A percentile compares a stretch with the other conserved stretches of the same genome.
Conservation (phyloP, 2,329 filamentous ascomycete genomes). For the Pseudogymnoascus sp. region DNA sequence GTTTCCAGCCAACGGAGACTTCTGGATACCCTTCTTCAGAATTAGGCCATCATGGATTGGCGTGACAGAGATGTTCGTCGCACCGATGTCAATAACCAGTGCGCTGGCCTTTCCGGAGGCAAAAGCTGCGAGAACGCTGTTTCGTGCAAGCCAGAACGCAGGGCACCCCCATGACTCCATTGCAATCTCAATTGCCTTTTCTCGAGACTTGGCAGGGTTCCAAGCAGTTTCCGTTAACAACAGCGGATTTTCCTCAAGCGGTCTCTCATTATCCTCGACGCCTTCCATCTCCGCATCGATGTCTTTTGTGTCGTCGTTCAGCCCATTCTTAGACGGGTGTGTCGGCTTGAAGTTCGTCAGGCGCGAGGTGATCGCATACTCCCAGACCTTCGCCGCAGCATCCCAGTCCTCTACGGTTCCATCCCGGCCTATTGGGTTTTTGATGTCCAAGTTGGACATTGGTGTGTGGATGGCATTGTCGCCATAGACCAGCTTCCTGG, state of each 20-base stretch:
- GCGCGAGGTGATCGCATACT: constrained; percentile 81
- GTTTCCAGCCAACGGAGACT: constrained; percentile 76
- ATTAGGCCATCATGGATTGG: constrained; percentile 93
- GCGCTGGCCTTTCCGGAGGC: constrained; percentile 88
- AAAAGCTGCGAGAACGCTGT: constrained; percentile 82
- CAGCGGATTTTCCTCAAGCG: constrained; percentile 79
- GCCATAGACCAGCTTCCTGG: constrained; percentile 62
- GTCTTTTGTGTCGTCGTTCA: constrained; percentile 59
- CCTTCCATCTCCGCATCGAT: constrained; percentile 53
- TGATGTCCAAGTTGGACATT: constrained; percentile 66
- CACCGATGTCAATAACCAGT: constrained; percentile 84
- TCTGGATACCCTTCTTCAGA: constrained; percentile 79
- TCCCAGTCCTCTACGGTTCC: constrained; percentile 97
- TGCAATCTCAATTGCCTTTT: constrained; percentile 90
- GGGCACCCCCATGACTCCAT: constrained; percentile 97
- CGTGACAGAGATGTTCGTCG: constrained; percentile 78
- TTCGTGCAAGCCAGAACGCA: constrained; percentile 87
- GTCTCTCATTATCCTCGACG: constrained; percentile 58
- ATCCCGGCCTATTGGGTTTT: constrained; percentile 85
- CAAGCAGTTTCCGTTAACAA: constrained; percentile 91
- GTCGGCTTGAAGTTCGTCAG: constrained; percentile 69
- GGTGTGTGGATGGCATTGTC: constrained; percentile 82
- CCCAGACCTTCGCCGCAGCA: constrained; percentile 78
- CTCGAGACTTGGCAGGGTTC: constrained; percentile 79
- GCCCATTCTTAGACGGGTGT: constrained; percentile 63